Evolutionary conservation across 1,284 basidiomycete species (phyloP).

Genomic region (Cryptococcus floricola): DNA sequence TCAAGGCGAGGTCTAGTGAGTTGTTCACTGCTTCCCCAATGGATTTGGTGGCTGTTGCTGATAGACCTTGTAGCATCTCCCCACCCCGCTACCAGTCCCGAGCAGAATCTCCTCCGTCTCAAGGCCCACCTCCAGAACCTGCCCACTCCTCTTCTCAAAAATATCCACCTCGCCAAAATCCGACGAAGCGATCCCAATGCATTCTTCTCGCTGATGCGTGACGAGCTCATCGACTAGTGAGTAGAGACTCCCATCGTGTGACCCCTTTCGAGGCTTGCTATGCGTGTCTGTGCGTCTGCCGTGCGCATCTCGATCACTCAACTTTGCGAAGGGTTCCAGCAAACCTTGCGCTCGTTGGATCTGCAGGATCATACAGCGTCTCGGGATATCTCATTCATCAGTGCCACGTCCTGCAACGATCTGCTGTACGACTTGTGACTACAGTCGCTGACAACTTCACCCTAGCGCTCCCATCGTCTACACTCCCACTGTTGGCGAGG

Average conservation of each 20-base stretch:
- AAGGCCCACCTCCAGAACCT: constrained; percentile 35
- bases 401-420: background rate
- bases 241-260: constrained; percentile 13
- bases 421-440: background rate
- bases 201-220: constrained; percentile 41
- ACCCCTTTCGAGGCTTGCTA: background rate
- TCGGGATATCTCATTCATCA: too few species aligned
- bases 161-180: constrained; percentile 39
- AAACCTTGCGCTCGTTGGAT: too few species aligned
- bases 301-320: background rate
- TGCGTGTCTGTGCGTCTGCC: background rate
- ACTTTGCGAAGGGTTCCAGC: too few species aligned
- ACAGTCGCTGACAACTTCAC: background rate
- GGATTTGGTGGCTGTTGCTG: background rate
- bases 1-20: constrained; percentile 7
- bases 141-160: constrained; percentile 41
- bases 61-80: constrained; percentile 1
- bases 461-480: constrained; percentile 70
- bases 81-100: constrained; percentile 17
- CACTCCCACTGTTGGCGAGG: constrained; percentile 88
- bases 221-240: constrained; percentile 42
- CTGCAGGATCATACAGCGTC: too few species aligned
- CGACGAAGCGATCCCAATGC: constrained; percentile 39
- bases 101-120: constrained; percentile 42
- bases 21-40: background rate